Base-by-base conservation (phyloP, 192 early-diverging fungal species). In the Coemansia erecta region DNA sequence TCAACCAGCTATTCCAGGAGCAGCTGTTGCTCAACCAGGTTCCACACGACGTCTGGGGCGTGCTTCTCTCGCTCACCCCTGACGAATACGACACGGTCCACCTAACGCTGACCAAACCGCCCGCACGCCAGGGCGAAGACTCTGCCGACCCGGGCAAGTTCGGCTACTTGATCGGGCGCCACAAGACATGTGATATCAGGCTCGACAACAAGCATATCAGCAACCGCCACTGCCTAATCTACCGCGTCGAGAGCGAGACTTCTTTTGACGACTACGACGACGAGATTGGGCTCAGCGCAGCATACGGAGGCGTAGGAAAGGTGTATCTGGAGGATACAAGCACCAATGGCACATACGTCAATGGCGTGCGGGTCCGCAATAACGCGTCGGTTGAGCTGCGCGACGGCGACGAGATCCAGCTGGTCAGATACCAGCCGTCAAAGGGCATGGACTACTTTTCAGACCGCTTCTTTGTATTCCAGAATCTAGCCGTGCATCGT, bases 271-370 rank as follows among this genome's bases (percentile, higher is more conserved):
- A 45, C 44, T 21, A 45, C 8, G 14, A 55, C 39, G 56, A 53
- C 22, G 41, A 37, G 35, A 37, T 37, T 37, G 35, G 35, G 10
- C 35, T 37, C 8, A 37, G 37, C 48, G 33, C 33, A 13, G 28
- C 31, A 9, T 15, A 31, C 13, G 31, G 19, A 24, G 58, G 39
- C 50, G 60, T 54, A 41, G 22, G 49, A 35, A 26, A 55, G 1
- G 72, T 75, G 48, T 78, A 75, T 46, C 53, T 82, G 1, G 72
- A 82, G 42, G 81, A 82, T 52, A 73, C 72, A 1, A 88, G 87
- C 74, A 81, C 85, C 13, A 88, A 91, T 54, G 89, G 89, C 18
- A 91, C 87, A 2, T 88, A 70, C 56, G 80, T 91, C 61, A 88
- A 88, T 61, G 82, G 81, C 14, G 53, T 53, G 23, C 80, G 81